These are phyloP conservation scores for Cadophora malorum DNA, from an alignment of 2,329 filamentous ascomycete species.

Conservation along the genomic window DNA sequence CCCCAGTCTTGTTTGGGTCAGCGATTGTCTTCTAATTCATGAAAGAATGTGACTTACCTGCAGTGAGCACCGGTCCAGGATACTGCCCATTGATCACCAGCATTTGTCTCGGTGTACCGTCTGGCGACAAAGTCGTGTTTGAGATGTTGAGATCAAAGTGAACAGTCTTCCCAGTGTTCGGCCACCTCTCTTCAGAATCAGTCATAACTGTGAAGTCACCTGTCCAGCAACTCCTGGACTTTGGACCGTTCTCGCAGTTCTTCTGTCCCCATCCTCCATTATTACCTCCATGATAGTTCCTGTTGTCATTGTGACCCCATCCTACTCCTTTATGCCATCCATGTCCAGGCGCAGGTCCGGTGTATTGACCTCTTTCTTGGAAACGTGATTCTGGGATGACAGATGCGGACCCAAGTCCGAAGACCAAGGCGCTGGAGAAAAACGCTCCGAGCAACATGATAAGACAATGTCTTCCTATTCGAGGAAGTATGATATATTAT, in stretches of 20 bases:
- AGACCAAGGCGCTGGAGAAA: constrained; percentile 10
- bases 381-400: constrained; percentile 12
- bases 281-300: constrained; percentile 14
- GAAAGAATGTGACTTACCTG: constrained; percentile 34
- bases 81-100: constrained; percentile 47
- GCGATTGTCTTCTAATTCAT: neutral
- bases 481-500: neutral
- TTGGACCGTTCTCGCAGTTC: constrained; percentile 22
- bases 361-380: constrained; percentile 6
- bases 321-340: constrained; percentile 17
- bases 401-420: constrained; percentile 24
- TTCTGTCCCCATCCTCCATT: constrained; percentile 21
- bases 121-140: constrained; percentile 42
- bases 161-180: constrained; percentile 27
- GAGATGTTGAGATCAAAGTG: constrained; percentile 29
- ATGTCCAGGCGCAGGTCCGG: neutral
- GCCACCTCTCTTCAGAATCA: constrained; percentile 27
- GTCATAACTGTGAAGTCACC: constrained; percentile 25
- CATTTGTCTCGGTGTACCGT: constrained; percentile 58
- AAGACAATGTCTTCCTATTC: neutral
- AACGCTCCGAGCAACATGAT: constrained; percentile 16
- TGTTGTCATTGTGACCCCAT: constrained; percentile 10
- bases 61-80: constrained; percentile 45
- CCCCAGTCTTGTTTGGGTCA: constrained; percentile 38
- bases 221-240: constrained; percentile 25